A percentile compares a stretch with the other conserved stretches of the same genome.
Conservation (phyloP, 768 basidiomycete species). For the Tulasnella sp. region DNA sequence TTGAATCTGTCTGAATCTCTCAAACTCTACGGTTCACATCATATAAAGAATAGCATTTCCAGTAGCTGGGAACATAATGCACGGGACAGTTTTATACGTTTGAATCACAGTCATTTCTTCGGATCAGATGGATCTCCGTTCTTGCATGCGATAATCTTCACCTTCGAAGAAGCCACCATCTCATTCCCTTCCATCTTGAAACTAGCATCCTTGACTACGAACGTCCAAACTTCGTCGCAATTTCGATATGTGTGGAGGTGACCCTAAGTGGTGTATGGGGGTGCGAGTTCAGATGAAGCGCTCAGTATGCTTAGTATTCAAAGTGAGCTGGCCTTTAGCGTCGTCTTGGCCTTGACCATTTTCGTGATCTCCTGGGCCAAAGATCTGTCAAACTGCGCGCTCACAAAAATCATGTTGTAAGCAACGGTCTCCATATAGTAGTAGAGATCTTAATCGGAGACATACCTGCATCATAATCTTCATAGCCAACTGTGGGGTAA, state of each 20-base stretch:
- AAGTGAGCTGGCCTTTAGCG: conserved; percentile 67
- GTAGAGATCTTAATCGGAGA: too few relatives aligned
- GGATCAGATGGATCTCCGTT: conserved; percentile 79
- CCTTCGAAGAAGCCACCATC: conserved; percentile 58
- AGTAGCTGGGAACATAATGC: too few relatives aligned
- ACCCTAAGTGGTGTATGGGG: too few relatives aligned
- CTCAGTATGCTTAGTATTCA: neutral
- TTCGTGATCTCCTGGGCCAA: conserved; percentile 87
- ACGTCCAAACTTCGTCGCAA: conserved; percentile 98
- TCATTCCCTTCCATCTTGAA: conserved; percentile 96
- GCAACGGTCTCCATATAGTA: too few relatives aligned
- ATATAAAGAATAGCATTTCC: too few relatives aligned
- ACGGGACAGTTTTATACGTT: too few relatives aligned
- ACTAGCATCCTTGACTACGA: conserved; percentile 81
- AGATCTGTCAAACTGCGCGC: conserved; percentile 99
- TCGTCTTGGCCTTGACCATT: conserved; percentile 93
- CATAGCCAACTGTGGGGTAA: conserved; percentile 95
- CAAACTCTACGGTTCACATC: too few relatives aligned
- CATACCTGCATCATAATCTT: conserved; percentile 91
- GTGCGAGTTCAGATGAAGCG: too few relatives aligned
- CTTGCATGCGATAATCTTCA: conserved; percentile 99
- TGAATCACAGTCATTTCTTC: too few relatives aligned
- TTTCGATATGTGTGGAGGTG: conserved; percentile 85
- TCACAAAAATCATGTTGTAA: neutral
- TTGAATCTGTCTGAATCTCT: too few relatives aligned